Percentiles rank a stretch among this genome's conserved stretches.
Conservation (phyloP, 257 asterid genomes). For the Agastache rugosa region DNA sequence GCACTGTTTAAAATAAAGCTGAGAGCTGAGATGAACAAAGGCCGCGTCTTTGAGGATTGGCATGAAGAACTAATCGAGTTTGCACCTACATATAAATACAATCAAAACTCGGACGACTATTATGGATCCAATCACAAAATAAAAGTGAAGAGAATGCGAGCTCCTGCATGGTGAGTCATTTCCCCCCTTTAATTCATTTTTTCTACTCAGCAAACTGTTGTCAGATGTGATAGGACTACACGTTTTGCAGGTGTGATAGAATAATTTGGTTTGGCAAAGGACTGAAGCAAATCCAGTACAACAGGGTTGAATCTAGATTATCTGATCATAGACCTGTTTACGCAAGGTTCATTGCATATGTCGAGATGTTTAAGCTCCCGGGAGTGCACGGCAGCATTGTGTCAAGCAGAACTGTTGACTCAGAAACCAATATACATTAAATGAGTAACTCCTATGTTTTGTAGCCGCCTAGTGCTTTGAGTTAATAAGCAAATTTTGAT, state of each 20-base stretch:
- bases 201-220: slow-evolving; percentile 10
- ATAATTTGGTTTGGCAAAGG: slow-evolving; percentile 71
- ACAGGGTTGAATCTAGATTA: slow-evolving; percentile 57
- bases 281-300: slow-evolving; percentile 56
- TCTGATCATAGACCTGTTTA: slow-evolving; percentile 76
- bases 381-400: slow-evolving; percentile 34
- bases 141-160: slow-evolving; percentile 49
- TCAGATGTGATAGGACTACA: slow-evolving; percentile 19
- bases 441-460: slow-evolving; percentile 19
- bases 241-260: slow-evolving; percentile 65
- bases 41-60: slow-evolving; percentile 63
- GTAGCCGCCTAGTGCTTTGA: slow-evolving; percentile 24
- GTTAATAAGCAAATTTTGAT: slow-evolving; percentile 13
- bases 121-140: slow-evolving; percentile 51
- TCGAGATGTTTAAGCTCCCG: slow-evolving; percentile 38
- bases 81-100: slow-evolving; percentile 70
- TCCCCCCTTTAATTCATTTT: slow-evolving; percentile 19
- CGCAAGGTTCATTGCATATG: slow-evolving; percentile 55
- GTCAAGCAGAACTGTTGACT: slow-evolving; percentile 30
- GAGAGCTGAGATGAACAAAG: slow-evolving; percentile 61
- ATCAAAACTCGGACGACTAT: slow-evolving; percentile 57
- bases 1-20: slow-evolving; percentile 49
- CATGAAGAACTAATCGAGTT: slow-evolving; percentile 61
- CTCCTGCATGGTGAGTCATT: slow-evolving; percentile 69
- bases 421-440: slow-evolving; percentile 24